Evolutionary conservation across 2,329 filamentous ascomycete species (phyloP).

Genomic region (Microsporum ferrugineum): DNA sequence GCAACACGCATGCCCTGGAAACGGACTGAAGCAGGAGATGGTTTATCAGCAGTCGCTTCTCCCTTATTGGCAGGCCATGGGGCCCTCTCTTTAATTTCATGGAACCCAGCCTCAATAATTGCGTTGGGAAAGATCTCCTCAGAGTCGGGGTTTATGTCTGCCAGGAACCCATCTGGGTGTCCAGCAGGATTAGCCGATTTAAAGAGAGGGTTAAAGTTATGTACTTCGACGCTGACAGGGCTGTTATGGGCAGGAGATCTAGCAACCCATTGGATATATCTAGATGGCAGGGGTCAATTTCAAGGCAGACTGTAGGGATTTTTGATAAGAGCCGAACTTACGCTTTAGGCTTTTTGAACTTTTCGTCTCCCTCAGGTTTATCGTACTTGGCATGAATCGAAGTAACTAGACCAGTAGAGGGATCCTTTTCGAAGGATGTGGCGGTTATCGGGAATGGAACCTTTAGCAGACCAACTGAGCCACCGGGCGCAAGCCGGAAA

Average conservation of each 20-base stretch:
- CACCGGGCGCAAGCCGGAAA: conserved; percentile 65
- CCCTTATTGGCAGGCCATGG: conserved; percentile 56
- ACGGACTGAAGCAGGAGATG: conserved; percentile 60
- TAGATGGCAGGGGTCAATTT: conserved; percentile 14
- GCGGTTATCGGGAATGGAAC: conserved; percentile 59
- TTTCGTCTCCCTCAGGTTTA: conserved; percentile 54
- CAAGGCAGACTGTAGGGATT: background rate
- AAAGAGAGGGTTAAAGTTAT: conserved; percentile 74
- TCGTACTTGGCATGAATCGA: conserved; percentile 58
- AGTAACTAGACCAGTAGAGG: conserved; percentile 51
- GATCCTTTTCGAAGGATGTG: conserved; percentile 56
- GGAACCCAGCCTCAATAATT: conserved; percentile 70
- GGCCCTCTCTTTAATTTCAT: conserved; percentile 59
- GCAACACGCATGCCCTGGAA: conserved; percentile 88
- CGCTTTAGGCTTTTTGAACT: conserved; percentile 55
- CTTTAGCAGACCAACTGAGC: conserved; percentile 62
- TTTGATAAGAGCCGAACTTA: conserved; percentile 28
- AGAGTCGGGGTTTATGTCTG: conserved; percentile 72
- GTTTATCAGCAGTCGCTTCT: conserved; percentile 15
- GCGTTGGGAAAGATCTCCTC: conserved; percentile 69
- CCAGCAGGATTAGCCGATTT: conserved; percentile 72
- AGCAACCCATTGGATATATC: conserved; percentile 42
- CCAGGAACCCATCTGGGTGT: conserved; percentile 67
- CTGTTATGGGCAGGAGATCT: conserved; percentile 39
- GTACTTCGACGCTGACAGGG: conserved; percentile 56